Conservation (phyloP, 148 eudicot species). For the Dianthus caryophyllus region DNA sequence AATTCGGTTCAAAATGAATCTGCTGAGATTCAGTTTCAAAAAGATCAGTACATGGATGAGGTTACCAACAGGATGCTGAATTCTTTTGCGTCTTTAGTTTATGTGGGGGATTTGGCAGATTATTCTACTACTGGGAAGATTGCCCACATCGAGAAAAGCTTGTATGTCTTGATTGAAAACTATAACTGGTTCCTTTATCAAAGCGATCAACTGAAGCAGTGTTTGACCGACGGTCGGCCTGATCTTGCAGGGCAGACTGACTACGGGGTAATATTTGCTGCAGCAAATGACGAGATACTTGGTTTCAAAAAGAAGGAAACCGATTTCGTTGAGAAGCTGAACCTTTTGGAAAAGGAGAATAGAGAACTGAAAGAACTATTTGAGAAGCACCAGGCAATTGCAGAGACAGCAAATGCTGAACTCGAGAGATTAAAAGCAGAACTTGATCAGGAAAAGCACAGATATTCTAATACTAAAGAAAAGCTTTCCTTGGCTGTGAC, state of each 20-base stretch:
- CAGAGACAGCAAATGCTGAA: constrained; percentile 49
- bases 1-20: constrained; percentile 39
- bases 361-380: constrained; percentile 54
- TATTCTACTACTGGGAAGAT: constrained; percentile 52
- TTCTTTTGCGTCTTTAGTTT: constrained; percentile 48
- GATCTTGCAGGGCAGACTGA: constrained; percentile 55
- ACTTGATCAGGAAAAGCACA: constrained; percentile 79
- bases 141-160: constrained; percentile 54
- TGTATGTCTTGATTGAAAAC: constrained; percentile 55
- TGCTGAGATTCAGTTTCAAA: constrained; percentile 43
- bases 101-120: constrained; percentile 50
- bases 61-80: constrained; percentile 45
- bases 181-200: constrained; percentile 68
- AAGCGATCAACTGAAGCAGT: constrained; percentile 58
- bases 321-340: constrained; percentile 44
- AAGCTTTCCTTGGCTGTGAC: constrained; percentile 96
- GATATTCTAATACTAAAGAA: constrained; percentile 77
- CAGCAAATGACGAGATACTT: constrained; percentile 50
- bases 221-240: constrained; percentile 53
- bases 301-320: constrained; percentile 53
- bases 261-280: constrained; percentile 39
- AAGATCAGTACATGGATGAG: constrained; percentile 51
- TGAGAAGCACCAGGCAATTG: constrained; percentile 34
- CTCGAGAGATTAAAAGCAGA: constrained; percentile 58
- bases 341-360: constrained; percentile 51